Conservation (phyloP, 2,329 filamentous ascomycete species). For the Epichloe bromicola region DNA sequence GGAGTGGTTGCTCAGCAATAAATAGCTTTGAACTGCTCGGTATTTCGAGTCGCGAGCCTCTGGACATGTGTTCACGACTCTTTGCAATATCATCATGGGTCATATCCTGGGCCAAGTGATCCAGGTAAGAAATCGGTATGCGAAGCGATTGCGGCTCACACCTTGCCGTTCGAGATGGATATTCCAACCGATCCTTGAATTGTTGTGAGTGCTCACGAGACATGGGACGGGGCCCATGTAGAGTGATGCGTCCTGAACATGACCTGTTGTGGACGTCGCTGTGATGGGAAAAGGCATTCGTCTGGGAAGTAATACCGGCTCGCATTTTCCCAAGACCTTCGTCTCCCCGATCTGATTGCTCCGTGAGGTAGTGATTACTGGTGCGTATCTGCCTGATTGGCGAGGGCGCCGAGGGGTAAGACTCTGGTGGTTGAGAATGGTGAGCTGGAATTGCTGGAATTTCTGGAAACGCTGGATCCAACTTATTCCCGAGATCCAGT, state of each 20-base stretch:
- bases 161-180: neutral
- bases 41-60: neutral
- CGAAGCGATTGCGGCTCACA: neutral
- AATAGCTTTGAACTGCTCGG: neutral
- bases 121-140: neutral
- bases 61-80: neutral
- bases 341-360: neutral
- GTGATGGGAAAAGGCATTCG: neutral
- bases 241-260: neutral
- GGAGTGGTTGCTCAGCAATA: neutral
- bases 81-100: neutral
- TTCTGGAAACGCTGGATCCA: neutral
- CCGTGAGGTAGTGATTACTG: neutral
- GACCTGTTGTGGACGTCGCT: neutral
- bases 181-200: neutral
- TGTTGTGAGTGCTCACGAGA: neutral
- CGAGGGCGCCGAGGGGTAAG: neutral
- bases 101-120: neutral
- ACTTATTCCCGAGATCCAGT: neutral
- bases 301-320: neutral
- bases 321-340: neutral
- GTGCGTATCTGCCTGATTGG: neutral
- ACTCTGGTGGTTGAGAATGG: neutral
- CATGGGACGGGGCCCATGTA: neutral
- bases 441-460: no score